These are phyloP conservation scores for Lagerstroemia speciosa DNA, from an alignment of 345 rosid genomes.

Conservation along the genomic window DNA sequence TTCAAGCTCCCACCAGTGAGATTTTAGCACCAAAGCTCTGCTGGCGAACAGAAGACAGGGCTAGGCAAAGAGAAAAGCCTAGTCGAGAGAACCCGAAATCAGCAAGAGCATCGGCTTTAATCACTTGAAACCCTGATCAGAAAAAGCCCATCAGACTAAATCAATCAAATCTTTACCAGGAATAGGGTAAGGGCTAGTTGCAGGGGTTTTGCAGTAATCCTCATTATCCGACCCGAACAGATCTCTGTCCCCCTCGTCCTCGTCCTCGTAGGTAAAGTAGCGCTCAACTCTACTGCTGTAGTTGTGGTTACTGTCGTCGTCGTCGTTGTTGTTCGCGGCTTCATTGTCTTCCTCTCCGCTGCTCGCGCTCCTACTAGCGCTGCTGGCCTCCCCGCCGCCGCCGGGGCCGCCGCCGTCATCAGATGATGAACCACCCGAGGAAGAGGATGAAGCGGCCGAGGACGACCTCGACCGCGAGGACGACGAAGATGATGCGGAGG, in stretches of 20 bases:
- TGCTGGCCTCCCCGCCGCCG: constrained; percentile 30
- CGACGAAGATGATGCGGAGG: constrained; percentile 45
- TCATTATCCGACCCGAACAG: constrained; percentile 87
- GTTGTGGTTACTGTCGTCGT: constrained; percentile 33
- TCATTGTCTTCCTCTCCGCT: constrained; percentile 27
- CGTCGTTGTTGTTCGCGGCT: constrained; percentile 19
- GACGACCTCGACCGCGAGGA: constrained; percentile 42
- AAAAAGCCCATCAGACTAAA: not conserved
- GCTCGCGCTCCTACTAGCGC: constrained; percentile 42
- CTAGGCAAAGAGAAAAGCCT: not conserved
- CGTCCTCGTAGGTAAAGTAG: constrained; percentile 10
- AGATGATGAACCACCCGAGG: constrained; percentile 25
- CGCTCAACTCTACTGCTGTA: constrained; percentile 9
- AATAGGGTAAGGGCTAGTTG: constrained; percentile 48
- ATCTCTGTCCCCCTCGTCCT: constrained; percentile 40
- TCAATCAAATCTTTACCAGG: constrained; percentile 42
- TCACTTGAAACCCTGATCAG: not conserved
- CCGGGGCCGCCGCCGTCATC: constrained; percentile 18
- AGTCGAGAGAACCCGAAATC: not conserved
- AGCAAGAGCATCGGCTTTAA: not conserved
- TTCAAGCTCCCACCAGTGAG: too few relatives aligned
- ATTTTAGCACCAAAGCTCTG: too few relatives aligned
- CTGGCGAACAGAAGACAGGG: not conserved
- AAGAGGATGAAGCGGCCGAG: constrained; percentile 26
- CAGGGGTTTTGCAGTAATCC: constrained; percentile 73